These are phyloP conservation scores for Eimeria sp. DNA, from an alignment of 169 alveolate genomes.

Conservation along the genomic window DNA sequence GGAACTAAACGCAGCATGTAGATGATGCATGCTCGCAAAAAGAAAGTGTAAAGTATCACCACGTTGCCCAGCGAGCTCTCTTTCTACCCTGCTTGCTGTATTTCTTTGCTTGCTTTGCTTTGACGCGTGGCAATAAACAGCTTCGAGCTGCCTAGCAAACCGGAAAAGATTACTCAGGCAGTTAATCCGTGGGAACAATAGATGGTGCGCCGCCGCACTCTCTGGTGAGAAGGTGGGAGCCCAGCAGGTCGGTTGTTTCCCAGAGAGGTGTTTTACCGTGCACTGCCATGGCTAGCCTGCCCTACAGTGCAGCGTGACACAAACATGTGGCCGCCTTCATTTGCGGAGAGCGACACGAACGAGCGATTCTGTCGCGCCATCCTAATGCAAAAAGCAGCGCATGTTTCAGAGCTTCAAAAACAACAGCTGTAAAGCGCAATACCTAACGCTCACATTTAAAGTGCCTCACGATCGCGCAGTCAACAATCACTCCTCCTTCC, in stretches of 20 bases:
- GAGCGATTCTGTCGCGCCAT: background rate
- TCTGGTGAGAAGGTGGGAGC: background rate
- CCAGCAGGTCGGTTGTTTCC: background rate
- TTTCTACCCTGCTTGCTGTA: background rate
- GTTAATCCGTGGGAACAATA: background rate
- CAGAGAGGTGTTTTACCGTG: background rate
- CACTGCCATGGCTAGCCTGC: background rate
- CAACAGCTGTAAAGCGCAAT: background rate
- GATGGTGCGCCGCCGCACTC: background rate
- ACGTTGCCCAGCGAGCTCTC: too few species aligned
- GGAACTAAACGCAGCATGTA: background rate
- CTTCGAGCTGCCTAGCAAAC: background rate
- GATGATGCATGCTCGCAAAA: too few species aligned
- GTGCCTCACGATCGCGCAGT: too few species aligned
- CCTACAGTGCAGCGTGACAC: background rate
- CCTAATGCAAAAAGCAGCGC: background rate
- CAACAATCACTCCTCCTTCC: background rate
- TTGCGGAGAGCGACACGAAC: background rate
- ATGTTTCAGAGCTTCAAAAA: background rate
- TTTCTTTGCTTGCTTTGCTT: background rate
- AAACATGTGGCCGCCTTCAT: background rate
- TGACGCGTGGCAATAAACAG: background rate
- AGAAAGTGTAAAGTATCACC: too few species aligned
- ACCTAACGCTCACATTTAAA: background rate
- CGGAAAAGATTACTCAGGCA: background rate